Evolutionary conservation across 179 eudicot species (phyloP).

Genomic region (Dionaea muscipula): DNA sequence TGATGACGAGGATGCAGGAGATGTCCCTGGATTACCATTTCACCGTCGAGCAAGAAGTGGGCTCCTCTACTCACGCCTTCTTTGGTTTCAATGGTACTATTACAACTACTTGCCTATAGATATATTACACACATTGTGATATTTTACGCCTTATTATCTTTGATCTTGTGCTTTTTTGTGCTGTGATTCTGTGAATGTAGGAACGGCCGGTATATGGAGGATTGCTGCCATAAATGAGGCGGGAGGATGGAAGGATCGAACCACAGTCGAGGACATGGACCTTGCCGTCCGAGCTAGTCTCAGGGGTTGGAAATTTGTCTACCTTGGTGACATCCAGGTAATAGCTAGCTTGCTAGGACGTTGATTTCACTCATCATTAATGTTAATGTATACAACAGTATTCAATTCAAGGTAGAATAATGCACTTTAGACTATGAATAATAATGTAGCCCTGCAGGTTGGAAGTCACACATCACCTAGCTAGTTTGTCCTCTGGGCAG

Average conservation of each 20-base stretch:
- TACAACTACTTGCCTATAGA: neutral
- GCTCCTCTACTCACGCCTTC: constrained; percentile 90
- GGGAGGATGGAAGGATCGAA: constrained; percentile 92
- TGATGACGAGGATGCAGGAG: constrained; percentile 95
- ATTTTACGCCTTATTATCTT: too few relatives aligned
- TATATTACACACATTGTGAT: too few relatives aligned
- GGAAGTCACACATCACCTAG: too few relatives aligned
- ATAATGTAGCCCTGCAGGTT: too few relatives aligned
- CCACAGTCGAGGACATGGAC: constrained; percentile 95
- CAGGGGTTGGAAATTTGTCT: constrained; percentile 77
- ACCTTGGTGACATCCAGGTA: constrained; percentile 91
- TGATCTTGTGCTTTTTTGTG: neutral
- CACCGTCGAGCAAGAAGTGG: constrained; percentile 94
- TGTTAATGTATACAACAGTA: too few relatives aligned
- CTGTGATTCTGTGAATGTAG: constrained; percentile 18
- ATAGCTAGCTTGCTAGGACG: too few relatives aligned
- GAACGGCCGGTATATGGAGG: constrained; percentile 92
- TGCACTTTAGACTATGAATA: too few relatives aligned
- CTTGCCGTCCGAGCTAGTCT: constrained; percentile 89
- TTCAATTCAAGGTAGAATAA: too few relatives aligned
- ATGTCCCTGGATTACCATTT: constrained; percentile 95
- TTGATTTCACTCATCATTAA: too few relatives aligned
- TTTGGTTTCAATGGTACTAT: constrained; percentile 78
- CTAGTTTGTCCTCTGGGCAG: too few relatives aligned
- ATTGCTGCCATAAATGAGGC: constrained; percentile 84